A percentile compares a stretch with the other conserved stretches of the same genome.
These are phyloP conservation scores for Aspergillus persii DNA, from an alignment of 2,329 filamentous ascomycete species.

Conservation along the genomic window DNA sequence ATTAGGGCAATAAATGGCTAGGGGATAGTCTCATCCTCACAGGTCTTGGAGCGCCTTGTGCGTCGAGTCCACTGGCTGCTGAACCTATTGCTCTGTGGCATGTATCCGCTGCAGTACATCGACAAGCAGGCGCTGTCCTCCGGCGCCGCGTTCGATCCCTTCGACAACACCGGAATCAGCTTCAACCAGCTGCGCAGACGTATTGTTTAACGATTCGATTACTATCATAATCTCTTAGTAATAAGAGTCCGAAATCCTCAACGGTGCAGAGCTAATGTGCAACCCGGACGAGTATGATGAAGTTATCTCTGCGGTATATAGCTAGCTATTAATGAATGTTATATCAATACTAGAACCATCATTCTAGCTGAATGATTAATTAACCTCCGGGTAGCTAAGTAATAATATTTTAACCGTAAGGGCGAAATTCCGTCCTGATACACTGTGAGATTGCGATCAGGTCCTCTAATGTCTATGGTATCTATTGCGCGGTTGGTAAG, in stretches of 20 bases:
- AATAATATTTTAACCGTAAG: conserved; percentile 7
- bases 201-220: conserved; percentile 35
- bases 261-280: conserved; percentile 42
- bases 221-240: conserved; percentile 44
- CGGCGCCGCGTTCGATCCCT: conserved; percentile 56
- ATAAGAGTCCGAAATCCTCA: conserved; percentile 36
- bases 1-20: too few relatives aligned
- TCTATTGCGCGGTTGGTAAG: too few relatives aligned
- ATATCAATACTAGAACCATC: too few relatives aligned
- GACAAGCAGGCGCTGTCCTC: conserved; percentile 56
- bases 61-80: conserved; percentile 51
- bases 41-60: conserved; percentile 28
- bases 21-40: neutral
- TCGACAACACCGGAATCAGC: conserved; percentile 48
- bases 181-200: conserved; percentile 23
- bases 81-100: conserved; percentile 49
- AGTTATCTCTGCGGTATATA: conserved; percentile 14
- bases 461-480: too few relatives aligned
- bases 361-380: conserved; percentile 6
- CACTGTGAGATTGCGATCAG: too few relatives aligned
- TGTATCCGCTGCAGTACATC: conserved; percentile 51
- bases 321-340: neutral
- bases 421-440: too few relatives aligned
- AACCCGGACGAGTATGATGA: conserved; percentile 39
- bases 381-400: conserved; percentile 13